phyloP scores from a whole-genome alignment of 164 flowering plant genomes.

The Stephania japonica region DNA sequence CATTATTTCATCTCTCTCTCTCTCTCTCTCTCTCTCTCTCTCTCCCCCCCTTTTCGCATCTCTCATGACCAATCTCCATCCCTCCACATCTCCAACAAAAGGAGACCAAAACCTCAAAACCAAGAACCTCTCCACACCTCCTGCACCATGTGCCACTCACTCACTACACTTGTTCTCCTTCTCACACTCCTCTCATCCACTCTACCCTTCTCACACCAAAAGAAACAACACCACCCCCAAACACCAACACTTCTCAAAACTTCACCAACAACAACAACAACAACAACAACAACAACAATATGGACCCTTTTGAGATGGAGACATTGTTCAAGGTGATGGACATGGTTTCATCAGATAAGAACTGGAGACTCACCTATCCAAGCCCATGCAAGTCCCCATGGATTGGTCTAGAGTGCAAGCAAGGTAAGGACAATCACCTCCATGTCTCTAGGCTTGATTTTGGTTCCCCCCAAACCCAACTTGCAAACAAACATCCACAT shows the following conservation, averaged over 20 bases:
- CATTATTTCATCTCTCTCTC: conserved; percentile 7
- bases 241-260: conserved; percentile 4
- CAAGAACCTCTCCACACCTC: neutral
- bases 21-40: too few species aligned
- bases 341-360: conserved; percentile 57
- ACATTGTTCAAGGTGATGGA: conserved; percentile 81
- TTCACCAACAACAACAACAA: neutral
- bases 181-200: conserved; percentile 2
- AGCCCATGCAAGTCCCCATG: conserved; percentile 65
- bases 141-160: conserved; percentile 22
- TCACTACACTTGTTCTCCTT: conserved; percentile 16
- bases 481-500: conserved; percentile 54
- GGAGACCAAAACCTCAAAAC: neutral
- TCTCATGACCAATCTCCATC: conserved; percentile 11
- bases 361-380: conserved; percentile 62
- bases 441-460: conserved; percentile 84
- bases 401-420: conserved; percentile 75
- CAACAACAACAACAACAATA: conserved; percentile 24
- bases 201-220: conserved; percentile 8
- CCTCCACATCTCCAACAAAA: too few species aligned
- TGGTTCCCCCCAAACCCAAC: conserved; percentile 59
- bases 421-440: conserved; percentile 32
- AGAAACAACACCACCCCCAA: conserved; percentile 10
- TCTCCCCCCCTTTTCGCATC: neutral
- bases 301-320: conserved; percentile 50